Evolutionary conservation across 106 monocot genomes (phyloP).

Genomic region (Apostasia ramifera): DNA sequence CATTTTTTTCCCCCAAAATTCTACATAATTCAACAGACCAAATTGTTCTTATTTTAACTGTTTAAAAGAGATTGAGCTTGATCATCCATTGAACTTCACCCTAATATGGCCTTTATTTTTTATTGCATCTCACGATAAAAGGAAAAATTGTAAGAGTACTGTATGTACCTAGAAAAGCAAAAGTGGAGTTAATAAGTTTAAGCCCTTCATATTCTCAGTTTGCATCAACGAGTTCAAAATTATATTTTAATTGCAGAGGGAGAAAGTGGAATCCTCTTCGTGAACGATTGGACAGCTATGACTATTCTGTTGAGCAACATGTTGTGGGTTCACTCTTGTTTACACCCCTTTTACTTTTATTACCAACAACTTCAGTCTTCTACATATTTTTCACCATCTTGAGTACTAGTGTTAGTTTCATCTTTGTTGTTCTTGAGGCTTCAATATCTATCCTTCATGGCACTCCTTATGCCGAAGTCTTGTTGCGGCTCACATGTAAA

Average conservation of each 20-base stretch:
- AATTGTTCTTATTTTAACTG: too few relatives aligned
- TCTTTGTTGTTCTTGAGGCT: conserved; percentile 47
- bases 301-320: conserved; percentile 88
- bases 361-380: conserved; percentile 91
- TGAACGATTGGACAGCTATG: conserved; percentile 80
- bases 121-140: too few relatives aligned
- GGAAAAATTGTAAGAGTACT: too few relatives aligned
- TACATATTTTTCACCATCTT: conserved; percentile 88
- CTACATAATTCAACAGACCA: too few relatives aligned
- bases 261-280: conserved; percentile 95
- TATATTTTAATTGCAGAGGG: conserved; percentile 46
- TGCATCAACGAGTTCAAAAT: not conserved
- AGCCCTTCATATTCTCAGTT: too few relatives aligned
- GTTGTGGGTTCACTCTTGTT: conserved; percentile 93
- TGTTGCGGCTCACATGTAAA: conserved; percentile 48
- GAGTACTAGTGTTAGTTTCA: conserved; percentile 21
- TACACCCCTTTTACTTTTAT: conserved; percentile 73
- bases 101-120: too few relatives aligned
- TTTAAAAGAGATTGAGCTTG: too few relatives aligned
- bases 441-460: conserved; percentile 54
- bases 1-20: too few relatives aligned
- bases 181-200: too few relatives aligned
- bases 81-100: too few relatives aligned
- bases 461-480: conserved; percentile 66
- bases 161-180: not conserved